Base-by-base conservation (phyloP, 1,284 basidiomycete species). In the Hypsizygus ulmarius region DNA sequence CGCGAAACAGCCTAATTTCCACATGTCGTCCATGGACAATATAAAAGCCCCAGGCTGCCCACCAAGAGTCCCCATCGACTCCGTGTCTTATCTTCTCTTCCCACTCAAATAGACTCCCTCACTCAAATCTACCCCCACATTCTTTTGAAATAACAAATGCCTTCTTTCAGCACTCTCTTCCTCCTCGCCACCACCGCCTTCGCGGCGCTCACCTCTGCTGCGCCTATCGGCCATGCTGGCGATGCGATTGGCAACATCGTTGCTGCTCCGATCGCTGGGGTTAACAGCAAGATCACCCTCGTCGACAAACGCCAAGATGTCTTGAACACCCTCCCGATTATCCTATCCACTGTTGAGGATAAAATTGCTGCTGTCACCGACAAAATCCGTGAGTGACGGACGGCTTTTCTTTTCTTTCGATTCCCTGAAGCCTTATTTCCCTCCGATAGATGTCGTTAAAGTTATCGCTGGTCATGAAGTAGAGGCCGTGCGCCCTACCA, bases 111-210 rank as follows among this genome's bases (percentile, higher is more conserved):
- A 14, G n/a, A 14, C 34, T 28, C 32, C 41, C 32, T 46, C 46
- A 8, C 21, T 37, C 39, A 16, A 40, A 38, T 32, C 18, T 56
- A 57, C 58, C 50, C 59, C 60, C 61, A 70, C 73, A 64, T 57
- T 72, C 72, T 50, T 70, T 74, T 61, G 49, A 60, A 63, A 62
- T n/a, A n/a, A n/a, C n/a, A 47, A 63, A 78, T 78, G 77, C 68
- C 63, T 65, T 74, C 73, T 54, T 74, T 77, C 66, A 63, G 57
- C 59, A 59, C 63, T 56, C 45, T 71, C 56, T 61, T 68, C 55
- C 47, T 67, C 64, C 43, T 71, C 58, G 64, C 72, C 47, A 57
- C 68, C 49, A 59, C 70, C 44, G 67, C 71, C 42, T 64, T 76
- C 53, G 58, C 58, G 15, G 54, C 59, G 30, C 54, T 63, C 51